Percentiles rank a stretch among this genome's conserved stretches.
These are phyloP conservation scores for Aureobasidium pullulans DNA, from an alignment of 2,329 filamentous ascomycete genomes.

Conservation along the genomic window DNA sequence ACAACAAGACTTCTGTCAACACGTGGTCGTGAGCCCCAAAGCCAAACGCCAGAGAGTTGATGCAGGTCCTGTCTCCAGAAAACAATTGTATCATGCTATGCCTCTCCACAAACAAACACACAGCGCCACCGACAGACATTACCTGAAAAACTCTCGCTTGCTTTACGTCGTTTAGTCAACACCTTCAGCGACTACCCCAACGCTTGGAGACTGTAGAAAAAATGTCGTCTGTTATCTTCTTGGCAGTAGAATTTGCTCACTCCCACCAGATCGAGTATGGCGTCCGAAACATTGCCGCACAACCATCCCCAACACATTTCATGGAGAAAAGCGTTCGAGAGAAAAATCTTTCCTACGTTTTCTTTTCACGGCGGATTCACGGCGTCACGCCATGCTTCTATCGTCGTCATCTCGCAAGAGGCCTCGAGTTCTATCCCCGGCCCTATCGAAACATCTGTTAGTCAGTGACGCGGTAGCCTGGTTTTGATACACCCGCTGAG, in stretches of 20 bases:
- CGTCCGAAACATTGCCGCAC: conserved; percentile 13
- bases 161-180: neutral
- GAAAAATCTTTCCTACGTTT: conserved; percentile 1
- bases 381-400: conserved; percentile 5
- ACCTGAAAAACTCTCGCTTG: neutral
- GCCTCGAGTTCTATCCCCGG: neutral
- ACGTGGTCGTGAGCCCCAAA: conserved; percentile 6
- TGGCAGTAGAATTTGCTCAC: conserved; percentile 13
- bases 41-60: conserved; percentile 7
- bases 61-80: conserved; percentile 8
- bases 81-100: neutral
- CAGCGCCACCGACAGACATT: neutral
- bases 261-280: conserved; percentile 1
- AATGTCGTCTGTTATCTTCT: conserved; percentile 4
- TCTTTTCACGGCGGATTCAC: conserved; percentile 12
- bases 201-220: neutral
- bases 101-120: conserved; percentile 8
- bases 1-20: neutral
- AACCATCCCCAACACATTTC: conserved; percentile 11
- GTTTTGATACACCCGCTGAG: neutral
- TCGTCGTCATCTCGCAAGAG: neutral
- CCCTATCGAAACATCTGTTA: neutral
- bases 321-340: neutral
- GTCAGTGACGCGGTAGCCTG: neutral
- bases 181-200: neutral